A percentile compares a stretch with the other conserved stretches of the same genome.
Evolutionary conservation across 2,329 filamentous ascomycete genomes (phyloP).

Genomic region (Pseudocercospora crystallina): DNA sequence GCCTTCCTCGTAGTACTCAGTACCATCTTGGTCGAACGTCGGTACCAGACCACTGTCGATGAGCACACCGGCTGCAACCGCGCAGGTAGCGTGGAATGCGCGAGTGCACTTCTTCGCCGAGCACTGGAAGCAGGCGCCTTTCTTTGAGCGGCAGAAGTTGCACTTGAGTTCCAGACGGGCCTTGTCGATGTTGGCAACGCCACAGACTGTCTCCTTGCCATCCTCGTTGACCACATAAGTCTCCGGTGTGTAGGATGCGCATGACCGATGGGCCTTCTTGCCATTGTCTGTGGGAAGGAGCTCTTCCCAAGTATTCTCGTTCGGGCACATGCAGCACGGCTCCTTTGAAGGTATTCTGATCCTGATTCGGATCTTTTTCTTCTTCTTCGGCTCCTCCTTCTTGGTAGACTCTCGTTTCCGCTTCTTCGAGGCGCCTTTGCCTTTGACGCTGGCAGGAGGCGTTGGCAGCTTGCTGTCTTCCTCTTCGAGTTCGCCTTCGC

Average conservation of each 20-base stretch:
- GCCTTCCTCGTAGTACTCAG: slow-evolving; percentile 86
- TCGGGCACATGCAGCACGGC: slow-evolving; percentile 89
- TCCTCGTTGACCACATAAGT: slow-evolving; percentile 75
- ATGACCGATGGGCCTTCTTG: slow-evolving; percentile 81
- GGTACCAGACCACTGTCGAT: slow-evolving; percentile 84
- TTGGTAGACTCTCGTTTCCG: slow-evolving; percentile 61
- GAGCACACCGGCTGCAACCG: slow-evolving; percentile 85
- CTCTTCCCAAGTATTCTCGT: slow-evolving; percentile 77
- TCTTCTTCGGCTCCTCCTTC: slow-evolving; percentile 56
- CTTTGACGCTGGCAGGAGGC: slow-evolving; percentile 71
- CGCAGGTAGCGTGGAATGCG: slow-evolving; percentile 93
- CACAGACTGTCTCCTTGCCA: slow-evolving; percentile 71
- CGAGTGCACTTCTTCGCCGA: slow-evolving; percentile 90
- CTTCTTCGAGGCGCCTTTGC: slow-evolving; percentile 62
- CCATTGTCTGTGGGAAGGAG: slow-evolving; percentile 87
- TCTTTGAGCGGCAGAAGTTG: slow-evolving; percentile 89
- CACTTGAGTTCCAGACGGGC: slow-evolving; percentile 89
- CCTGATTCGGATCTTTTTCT: slow-evolving; percentile 76
- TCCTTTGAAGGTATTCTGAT: slow-evolving; percentile 70
- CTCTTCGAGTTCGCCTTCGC: slow-evolving; percentile 58
- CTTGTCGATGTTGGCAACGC: slow-evolving; percentile 78
- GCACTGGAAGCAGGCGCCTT: slow-evolving; percentile 96
- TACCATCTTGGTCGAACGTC: slow-evolving; percentile 85
- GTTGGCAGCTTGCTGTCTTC: slow-evolving; percentile 69
- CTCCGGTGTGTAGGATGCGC: slow-evolving; percentile 87